Conservation (phyloP, 495 filamentous ascomycete species). For the Hypoxylon fragiforme region DNA sequence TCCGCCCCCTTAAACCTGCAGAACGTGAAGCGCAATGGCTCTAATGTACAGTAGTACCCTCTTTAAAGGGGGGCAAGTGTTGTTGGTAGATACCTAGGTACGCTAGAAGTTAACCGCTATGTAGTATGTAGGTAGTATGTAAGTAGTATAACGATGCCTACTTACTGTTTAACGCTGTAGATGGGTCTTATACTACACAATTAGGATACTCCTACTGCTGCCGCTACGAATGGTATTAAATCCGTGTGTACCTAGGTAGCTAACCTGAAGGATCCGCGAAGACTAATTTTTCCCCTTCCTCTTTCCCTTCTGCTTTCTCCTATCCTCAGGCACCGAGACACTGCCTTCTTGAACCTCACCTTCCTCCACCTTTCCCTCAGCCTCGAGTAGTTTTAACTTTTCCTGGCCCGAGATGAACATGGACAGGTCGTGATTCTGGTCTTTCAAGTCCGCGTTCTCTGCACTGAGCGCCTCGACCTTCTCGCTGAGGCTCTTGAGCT, state of each 20-base stretch:
- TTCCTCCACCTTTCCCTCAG: slow-evolving; percentile 62
- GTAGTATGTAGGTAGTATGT: too few species aligned
- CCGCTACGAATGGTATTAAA: too few species aligned
- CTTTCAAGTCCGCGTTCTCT: slow-evolving; percentile 66
- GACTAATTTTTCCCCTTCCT: slow-evolving; percentile 44
- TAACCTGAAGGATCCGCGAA: not conserved
- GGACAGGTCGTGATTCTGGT: slow-evolving; percentile 86
- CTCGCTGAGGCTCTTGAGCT: slow-evolving; percentile 57
- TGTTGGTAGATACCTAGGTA: too few species aligned
- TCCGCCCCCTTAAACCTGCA: too few species aligned
- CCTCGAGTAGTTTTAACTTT: slow-evolving; percentile 71
- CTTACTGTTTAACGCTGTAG: not conserved
- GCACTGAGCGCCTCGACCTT: slow-evolving; percentile 58
- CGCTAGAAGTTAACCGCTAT: too few species aligned
- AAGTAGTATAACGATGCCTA: too few species aligned
- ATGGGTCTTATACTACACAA: not conserved
- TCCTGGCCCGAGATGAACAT: slow-evolving; percentile 87
- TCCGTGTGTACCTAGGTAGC: not conserved
- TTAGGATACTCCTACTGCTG: too few species aligned
- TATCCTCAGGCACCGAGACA: slow-evolving; percentile 55
- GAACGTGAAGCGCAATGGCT: too few species aligned
- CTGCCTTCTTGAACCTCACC: slow-evolving; percentile 55
- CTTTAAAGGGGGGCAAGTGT: too few species aligned
- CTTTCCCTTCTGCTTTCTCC: slow-evolving; percentile 59
- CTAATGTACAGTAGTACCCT: too few species aligned